phyloP scores from a whole-genome alignment of 257 asterid species.

The Lantana camara region DNA sequence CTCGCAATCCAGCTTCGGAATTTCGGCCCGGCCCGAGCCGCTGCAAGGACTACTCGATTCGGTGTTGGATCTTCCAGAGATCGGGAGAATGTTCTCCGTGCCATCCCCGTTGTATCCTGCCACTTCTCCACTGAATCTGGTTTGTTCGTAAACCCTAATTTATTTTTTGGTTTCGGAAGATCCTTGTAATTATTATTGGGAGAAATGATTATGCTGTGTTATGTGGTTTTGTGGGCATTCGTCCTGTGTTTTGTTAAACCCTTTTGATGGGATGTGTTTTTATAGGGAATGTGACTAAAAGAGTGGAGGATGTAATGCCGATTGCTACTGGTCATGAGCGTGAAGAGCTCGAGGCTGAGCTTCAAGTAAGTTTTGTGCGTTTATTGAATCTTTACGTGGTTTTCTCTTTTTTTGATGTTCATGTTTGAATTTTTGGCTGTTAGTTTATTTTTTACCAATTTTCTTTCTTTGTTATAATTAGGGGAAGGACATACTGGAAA shows the following conservation, averaged over 20 bases:
- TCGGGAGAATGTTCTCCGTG: constrained; percentile 38
- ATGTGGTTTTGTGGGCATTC: not conserved
- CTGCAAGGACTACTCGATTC: constrained; percentile 39
- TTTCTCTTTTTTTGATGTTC: not conserved
- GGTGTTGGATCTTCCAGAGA: constrained; percentile 41
- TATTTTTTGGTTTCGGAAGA: constrained; percentile 1
- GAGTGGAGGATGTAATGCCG: constrained; percentile 86
- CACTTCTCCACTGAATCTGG: constrained; percentile 65
- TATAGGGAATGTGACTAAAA: constrained; percentile 56
- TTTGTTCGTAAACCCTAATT: constrained; percentile 37
- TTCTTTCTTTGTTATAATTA: constrained; percentile 19
- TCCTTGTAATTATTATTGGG: not conserved
- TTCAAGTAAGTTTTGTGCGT: constrained; percentile 53
- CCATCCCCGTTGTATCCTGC: constrained; percentile 46
- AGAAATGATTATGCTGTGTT: not conserved
- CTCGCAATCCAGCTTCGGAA: constrained; percentile 55
- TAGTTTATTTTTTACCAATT: not conserved
- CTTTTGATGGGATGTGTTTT: not conserved
- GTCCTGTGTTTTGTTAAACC: not conserved
- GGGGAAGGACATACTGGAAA: constrained; percentile 63
- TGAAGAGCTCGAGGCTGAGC: constrained; percentile 90
- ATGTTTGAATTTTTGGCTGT: not conserved
- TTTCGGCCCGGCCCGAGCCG: constrained; percentile 55
- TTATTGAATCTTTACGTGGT: not conserved
- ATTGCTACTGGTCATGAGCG: constrained; percentile 98